phyloP scores from a whole-genome alignment of 2,329 filamentous ascomycete species.

The Colletotrichum sansevieriae region DNA sequence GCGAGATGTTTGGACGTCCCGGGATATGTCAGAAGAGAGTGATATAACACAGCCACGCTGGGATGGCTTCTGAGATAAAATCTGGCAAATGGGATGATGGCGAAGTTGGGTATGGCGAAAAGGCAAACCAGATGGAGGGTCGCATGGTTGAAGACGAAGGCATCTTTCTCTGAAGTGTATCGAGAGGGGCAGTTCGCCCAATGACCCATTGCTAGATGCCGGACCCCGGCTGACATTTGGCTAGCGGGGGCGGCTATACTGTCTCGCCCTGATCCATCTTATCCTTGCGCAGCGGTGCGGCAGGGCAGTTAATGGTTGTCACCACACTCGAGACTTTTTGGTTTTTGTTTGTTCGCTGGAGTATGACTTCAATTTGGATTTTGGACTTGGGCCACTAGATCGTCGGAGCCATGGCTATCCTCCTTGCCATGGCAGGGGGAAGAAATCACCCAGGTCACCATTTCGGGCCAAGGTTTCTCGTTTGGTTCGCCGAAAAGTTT shows the following conservation, averaged over 20 bases:
- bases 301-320: constrained; percentile 14
- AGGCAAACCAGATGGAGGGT: constrained; percentile 22
- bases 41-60: not conserved
- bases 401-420: constrained; percentile 12
- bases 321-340: not conserved
- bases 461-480: constrained; percentile 30
- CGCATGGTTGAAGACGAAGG: constrained; percentile 11
- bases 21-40: not conserved
- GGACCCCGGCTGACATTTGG: constrained; percentile 16
- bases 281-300: not conserved
- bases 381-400: constrained; percentile 31
- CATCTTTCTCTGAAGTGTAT: constrained; percentile 2
- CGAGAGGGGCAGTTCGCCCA: constrained; percentile 16
- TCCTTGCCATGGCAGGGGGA: constrained; percentile 11
- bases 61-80: constrained; percentile 9
- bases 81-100: constrained; percentile 22
- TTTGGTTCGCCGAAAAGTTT: constrained; percentile 31
- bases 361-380: not conserved
- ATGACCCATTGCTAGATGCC: constrained; percentile 12
- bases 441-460: constrained; percentile 18
- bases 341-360: not conserved
- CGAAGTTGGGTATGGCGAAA: constrained; percentile 25
- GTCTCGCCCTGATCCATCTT: not conserved
- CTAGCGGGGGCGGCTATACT: constrained; percentile 4
- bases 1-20: constrained; percentile 4